These are phyloP conservation scores for Rhododendron ovatum DNA, from an alignment of 148 eudicot genomes.

Conservation along the genomic window DNA sequence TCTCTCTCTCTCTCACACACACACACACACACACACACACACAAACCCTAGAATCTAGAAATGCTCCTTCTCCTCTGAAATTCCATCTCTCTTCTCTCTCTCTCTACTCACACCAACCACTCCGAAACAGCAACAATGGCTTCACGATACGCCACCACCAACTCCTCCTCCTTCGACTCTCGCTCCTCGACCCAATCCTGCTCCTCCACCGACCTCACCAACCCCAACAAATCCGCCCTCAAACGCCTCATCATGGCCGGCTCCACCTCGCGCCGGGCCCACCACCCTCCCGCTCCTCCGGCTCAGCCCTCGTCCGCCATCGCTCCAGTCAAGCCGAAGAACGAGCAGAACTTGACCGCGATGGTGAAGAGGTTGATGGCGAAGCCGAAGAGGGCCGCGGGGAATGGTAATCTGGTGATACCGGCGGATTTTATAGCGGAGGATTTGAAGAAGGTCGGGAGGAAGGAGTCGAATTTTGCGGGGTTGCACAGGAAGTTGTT, in stretches of 20 bases:
- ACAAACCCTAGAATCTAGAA: slow-evolving; percentile 11
- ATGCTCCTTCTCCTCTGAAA: neutral
- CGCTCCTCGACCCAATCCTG: slow-evolving; percentile 36
- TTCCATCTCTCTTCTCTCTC: slow-evolving; percentile 8
- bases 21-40: too few relatives aligned
- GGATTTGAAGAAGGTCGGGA: slow-evolving; percentile 50
- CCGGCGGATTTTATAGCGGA: slow-evolving; percentile 51
- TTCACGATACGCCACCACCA: slow-evolving; percentile 35
- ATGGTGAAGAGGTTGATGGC: slow-evolving; percentile 80
- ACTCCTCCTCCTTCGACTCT: slow-evolving; percentile 29
- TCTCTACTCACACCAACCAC: neutral
- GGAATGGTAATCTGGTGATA: slow-evolving; percentile 24
- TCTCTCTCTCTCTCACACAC: neutral
- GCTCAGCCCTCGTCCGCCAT: slow-evolving; percentile 6
- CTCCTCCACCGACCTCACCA: slow-evolving; percentile 39
- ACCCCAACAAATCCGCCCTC: slow-evolving; percentile 16
- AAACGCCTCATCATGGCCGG: slow-evolving; percentile 8
- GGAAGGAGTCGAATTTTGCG: slow-evolving; percentile 26
- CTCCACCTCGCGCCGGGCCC: neutral
- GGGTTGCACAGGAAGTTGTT: slow-evolving; percentile 64
- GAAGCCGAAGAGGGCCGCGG: slow-evolving; percentile 19
- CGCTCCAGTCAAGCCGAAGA: slow-evolving; percentile 9
- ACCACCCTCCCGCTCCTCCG: neutral
- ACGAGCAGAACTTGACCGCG: slow-evolving; percentile 44
- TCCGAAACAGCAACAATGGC: slow-evolving; percentile 9